Base-by-base conservation (phyloP, 306 rosid genomes). In the Senna tora region DNA sequence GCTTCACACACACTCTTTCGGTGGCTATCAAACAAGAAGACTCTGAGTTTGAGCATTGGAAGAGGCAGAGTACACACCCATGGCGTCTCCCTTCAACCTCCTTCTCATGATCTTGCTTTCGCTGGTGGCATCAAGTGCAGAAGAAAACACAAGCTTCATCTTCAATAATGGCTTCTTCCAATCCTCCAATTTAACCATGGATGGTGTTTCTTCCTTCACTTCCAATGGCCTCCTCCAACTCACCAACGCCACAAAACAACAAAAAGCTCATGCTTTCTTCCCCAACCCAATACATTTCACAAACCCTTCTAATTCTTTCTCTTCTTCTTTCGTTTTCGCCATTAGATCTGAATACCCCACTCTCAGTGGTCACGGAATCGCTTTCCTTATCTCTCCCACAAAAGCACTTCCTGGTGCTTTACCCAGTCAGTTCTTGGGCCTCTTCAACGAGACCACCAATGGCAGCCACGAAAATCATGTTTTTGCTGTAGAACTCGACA, bases 401-500 rank as follows among this genome's bases (percentile, higher is more conserved):
- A 83, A 52, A 47, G 87, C 79, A 17, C 65, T 84, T 12, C 86
- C 84, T 0, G 17, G 68, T 41, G 79, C 88, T 65, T 33, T 75
- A 0, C 79, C 86, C 3, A 76, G 81, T 59, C 85, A 79, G 43
- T 81, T 62, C 69, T 80, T 90, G 46, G 96, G 97, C 50, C 79
- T 90, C 9, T 86, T 90, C 67, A 79, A 86, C 57, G 10, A 17
- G 1, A 34, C 73, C 36, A 85, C 75, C 80, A 55, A 71, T 0
- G 96, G 96, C 2, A 80, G 74, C 22, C 36, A 7, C 30, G 33
- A 53, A 20, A 87, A 87, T 76, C 75, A 61, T 39, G 75, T 87
- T 12, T 73, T 87, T 5, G 93, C 85, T 0, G 78, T 91, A 9
- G 96, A 91, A 63, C 82, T 92, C 7, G 95, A 91, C 57, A 84